phyloP scores from a whole-genome alignment of 2,329 filamentous ascomycete species.

The Botryotinia narcissicola region DNA sequence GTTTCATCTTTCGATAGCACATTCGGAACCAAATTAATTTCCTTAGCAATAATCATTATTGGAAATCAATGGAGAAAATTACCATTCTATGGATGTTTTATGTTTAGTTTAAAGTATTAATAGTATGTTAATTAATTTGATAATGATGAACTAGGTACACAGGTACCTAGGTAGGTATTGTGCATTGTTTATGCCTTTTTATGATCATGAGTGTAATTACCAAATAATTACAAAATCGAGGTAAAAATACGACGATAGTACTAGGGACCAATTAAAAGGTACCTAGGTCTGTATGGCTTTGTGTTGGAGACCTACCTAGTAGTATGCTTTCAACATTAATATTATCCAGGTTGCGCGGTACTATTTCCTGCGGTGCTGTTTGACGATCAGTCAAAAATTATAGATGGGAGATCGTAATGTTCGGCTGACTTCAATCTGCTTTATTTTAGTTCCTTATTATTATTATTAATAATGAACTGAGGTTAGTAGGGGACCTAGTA shows the following conservation, averaged over 20 bases:
- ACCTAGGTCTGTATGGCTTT: too few species aligned
- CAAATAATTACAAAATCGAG: background rate
- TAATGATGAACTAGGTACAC: background rate
- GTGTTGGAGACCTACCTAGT: too few species aligned
- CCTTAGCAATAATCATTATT: background rate
- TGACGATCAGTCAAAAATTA: background rate
- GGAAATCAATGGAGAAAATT: background rate
- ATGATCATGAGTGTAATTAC: background rate
- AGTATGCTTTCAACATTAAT: too few species aligned
- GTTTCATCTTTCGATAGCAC: background rate
- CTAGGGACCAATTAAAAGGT: too few species aligned
- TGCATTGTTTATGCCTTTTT: background rate
- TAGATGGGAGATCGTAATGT: constrained; percentile 2
- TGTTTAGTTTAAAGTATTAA: background rate
- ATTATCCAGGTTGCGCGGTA: too few species aligned
- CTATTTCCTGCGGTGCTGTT: too few species aligned
- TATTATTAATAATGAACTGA: background rate
- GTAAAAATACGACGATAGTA: too few species aligned
- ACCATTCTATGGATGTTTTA: background rate
- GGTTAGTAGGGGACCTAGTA: background rate
- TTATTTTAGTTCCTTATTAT: background rate
- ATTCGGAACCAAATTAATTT: background rate
- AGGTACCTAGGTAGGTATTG: background rate
- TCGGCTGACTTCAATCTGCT: background rate
- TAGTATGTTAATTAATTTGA: background rate